phyloP scores from a whole-genome alignment of 805 yeast species.

The Kockiozyma suomiensis region DNA sequence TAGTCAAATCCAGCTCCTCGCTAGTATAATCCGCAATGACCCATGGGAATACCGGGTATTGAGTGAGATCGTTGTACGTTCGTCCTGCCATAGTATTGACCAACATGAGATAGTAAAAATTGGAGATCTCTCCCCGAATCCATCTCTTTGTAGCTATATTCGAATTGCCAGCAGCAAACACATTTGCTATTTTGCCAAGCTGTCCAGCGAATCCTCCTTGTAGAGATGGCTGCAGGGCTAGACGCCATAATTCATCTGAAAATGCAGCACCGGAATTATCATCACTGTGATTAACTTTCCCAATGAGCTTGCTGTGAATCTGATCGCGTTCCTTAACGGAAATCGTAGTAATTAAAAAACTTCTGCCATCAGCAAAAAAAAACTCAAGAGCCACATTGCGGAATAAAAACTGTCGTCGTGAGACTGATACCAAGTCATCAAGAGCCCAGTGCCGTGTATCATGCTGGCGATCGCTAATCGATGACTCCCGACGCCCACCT shows the following conservation, averaged over 20 bases:
- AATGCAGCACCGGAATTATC: conserved; percentile 38
- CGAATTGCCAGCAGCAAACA: conserved; percentile 46
- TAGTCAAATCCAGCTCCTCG: conserved; percentile 62
- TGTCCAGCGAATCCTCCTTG: conserved; percentile 39
- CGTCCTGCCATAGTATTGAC: conserved; percentile 85
- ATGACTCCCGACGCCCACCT: conserved; percentile 39
- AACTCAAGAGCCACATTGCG: conserved; percentile 82
- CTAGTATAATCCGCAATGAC: conserved; percentile 81
- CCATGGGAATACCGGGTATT: conserved; percentile 92
- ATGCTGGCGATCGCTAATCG: conserved; percentile 23
- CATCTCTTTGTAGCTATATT: conserved; percentile 65
- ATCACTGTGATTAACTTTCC: conserved; percentile 49
- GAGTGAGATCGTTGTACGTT: conserved; percentile 85
- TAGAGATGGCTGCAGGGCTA: conserved; percentile 30
- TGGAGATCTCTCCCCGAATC: conserved; percentile 77
- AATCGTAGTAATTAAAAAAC: conserved; percentile 67
- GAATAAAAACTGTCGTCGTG: conserved; percentile 73
- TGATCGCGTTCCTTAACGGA: conserved; percentile 57
- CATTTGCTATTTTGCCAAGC: conserved; percentile 51
- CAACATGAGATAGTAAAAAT: conserved; percentile 78
- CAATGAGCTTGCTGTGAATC: conserved; percentile 53
- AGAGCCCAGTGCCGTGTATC: conserved; percentile 55
- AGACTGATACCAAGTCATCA: conserved; percentile 60
- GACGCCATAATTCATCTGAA: conserved; percentile 32
- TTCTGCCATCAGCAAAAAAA: conserved; percentile 72